Percentiles rank a stretch among this genome's conserved stretches.
These are phyloP conservation scores for Gossypium laxum DNA, from an alignment of 441 rosid species.

Conservation along the genomic window DNA sequence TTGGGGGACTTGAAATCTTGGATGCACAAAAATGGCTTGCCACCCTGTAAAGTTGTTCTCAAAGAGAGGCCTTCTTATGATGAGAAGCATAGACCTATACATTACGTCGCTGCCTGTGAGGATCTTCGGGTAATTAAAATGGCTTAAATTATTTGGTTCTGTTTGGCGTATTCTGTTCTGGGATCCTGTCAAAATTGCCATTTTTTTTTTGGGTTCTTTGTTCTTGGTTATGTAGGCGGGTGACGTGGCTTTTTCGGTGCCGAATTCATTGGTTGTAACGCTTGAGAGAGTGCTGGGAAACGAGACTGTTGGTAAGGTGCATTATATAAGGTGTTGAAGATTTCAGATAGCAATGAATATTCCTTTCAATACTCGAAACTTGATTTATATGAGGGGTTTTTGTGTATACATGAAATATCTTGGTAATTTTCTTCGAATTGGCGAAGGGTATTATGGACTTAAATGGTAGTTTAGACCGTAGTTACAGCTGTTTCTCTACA, in stretches of 20 bases:
- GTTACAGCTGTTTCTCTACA: background rate
- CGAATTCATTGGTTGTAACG: slow-evolving; percentile 74
- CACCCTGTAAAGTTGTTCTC: slow-evolving; percentile 72
- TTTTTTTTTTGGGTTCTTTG: background rate
- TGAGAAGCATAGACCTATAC: slow-evolving; percentile 56
- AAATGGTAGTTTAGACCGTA: background rate
- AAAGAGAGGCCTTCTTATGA: slow-evolving; percentile 63
- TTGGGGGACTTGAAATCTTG: slow-evolving; percentile 61
- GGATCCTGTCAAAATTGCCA: background rate
- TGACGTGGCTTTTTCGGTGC: slow-evolving; percentile 77
- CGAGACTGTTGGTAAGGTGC: slow-evolving; percentile 72
- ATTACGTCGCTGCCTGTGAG: slow-evolving; percentile 79
- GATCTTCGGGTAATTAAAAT: slow-evolving; percentile 54
- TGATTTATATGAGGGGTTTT: background rate
- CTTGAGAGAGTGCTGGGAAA: slow-evolving; percentile 90
- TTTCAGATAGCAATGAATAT: background rate
- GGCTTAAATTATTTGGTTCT: background rate
- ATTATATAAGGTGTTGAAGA: background rate
- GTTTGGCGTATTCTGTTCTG: background rate
- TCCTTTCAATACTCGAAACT: background rate
- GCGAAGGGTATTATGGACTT: background rate
- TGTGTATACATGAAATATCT: background rate
- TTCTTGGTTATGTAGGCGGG: slow-evolving; percentile 42
- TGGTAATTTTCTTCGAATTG: background rate
- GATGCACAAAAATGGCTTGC: slow-evolving; percentile 86